Base-by-base conservation (phyloP, 768 basidiomycete species). In the Pholiota conissans region DNA sequence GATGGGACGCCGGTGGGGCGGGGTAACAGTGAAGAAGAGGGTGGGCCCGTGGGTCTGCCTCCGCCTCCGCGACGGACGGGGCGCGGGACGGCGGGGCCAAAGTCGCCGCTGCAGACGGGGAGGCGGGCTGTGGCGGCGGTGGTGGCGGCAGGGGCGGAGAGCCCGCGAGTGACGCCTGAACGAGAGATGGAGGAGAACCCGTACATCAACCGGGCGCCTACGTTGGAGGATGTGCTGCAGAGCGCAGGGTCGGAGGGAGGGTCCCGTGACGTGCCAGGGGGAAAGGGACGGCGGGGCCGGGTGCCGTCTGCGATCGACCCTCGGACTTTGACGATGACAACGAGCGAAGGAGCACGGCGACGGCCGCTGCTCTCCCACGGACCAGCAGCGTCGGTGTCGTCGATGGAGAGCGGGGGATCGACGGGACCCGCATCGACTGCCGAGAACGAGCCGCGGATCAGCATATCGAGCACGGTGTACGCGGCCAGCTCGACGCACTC, bases 11-110 rank as follows among this genome's bases (percentile, higher is more conserved):
- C n/a, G 49, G 29, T 34, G 49, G 32, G 32, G 49, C 20, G 37
- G 37, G 37, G 37, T 18, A 35, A 6, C 30, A 34, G 20, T 24
- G 50, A 22, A 22, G 30, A 7, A 14, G 34, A 51, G 18, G 49
- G 34, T 16, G 50, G 8, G 34, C 35, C 72, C 81, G 82, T 80
- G 79, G 56, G 80, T 81, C 64, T 90, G 79, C 74, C 93, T 82
- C 75, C 85, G 72, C 53, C 68, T 65, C 52, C 82, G 26, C 64
- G 76, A 60, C 67, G 57, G 51, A 57, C 60, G 6, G 28, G 32
- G 35, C 37, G 37, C 8, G 37, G 37, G 37, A n/a, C n/a, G n/a
- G 37, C 37, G 37, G 37, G 37, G 37, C 37, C 20, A 18, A 16
- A 18, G 29, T 32, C 49, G 49, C 49, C 49, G 29, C 49, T n/a